phyloP scores from a whole-genome alignment of 2,329 filamentous ascomycete genomes.

The Fusarium metavorans region DNA sequence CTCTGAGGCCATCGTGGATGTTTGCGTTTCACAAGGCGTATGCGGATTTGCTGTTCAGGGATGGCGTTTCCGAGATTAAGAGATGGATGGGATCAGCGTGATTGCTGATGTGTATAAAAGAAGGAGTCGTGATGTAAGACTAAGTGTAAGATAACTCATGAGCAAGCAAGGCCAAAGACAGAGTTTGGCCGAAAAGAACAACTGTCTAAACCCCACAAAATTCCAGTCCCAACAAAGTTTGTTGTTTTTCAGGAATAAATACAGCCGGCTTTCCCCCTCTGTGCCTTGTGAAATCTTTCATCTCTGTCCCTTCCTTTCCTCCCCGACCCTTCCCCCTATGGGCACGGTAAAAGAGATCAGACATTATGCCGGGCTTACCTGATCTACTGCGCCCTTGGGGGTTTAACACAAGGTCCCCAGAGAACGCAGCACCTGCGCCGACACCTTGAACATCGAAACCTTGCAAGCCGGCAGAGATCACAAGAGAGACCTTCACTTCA shows the following conservation, averaged over 20 bases:
- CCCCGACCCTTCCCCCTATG: not conserved
- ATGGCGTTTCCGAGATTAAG: conserved; percentile 40
- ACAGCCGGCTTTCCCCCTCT: not conserved
- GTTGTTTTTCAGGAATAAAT: not conserved
- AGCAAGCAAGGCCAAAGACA: not conserved
- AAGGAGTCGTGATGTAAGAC: not conserved
- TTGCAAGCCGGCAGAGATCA: not conserved
- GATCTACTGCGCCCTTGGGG: not conserved
- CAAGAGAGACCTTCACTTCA: not conserved
- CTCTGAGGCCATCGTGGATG: conserved; percentile 20
- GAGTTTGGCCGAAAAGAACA: not conserved
- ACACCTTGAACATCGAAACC: not conserved
- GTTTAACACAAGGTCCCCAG: not conserved
- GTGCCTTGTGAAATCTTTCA: not conserved
- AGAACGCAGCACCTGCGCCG: not conserved
- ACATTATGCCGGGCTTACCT: not conserved
- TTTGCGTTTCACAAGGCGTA: conserved; percentile 43
- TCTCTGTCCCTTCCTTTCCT: not conserved
- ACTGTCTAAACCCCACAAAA: not conserved
- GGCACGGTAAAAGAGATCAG: not conserved
- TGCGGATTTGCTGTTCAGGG: conserved; percentile 42
- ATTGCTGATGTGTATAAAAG: not conserved
- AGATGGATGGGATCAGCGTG: conserved; percentile 13
- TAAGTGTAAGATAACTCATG: not conserved
- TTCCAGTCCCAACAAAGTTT: not conserved